Evolutionary conservation across 345 rosid species (phyloP), one percentile per base, ranked within the genome.

Genomic region (Aquilaria malaccensis): DNA sequence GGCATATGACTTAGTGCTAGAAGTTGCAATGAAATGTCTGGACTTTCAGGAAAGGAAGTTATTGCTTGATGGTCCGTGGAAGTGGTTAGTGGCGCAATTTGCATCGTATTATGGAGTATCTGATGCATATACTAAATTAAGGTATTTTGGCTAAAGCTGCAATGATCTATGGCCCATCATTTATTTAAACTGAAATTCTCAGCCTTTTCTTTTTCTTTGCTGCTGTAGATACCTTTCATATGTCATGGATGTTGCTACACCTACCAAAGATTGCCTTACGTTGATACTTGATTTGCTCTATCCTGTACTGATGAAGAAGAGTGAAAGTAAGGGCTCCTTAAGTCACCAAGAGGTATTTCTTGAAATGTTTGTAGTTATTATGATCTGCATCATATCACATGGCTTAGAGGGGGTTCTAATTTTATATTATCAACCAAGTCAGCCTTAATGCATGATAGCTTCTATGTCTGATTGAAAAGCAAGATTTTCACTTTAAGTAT

Each of bases 231-330:
- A 94, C 70, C 90, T 90, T 59, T 86, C 99, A 47, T 94, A 94
- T 73, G 74, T 94, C 61, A 94, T 87, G 99, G 99, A 94, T 73
- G 95, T 94, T 14, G 95, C 96, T 61, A 85, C 99, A 45, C 97
- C 99, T 29, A 93, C 99, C 43, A 84, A 81, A 30, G 96, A 87
- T 76, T 89, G 96, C 73, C 90, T 94, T 69, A 77, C 76, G 30
- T 63, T 90, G 74, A 83, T 94, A 58, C 61, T 80, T 72, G 87
- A 84, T 66, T 88, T 83, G 70, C 76, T 94, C 64, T 69, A 70
- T 68, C 96, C 97, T 6, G 88, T 85, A 13, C 57, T 82, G 52
- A 84, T 83, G 90, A 90, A 86, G 67, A 78, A 78, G 62, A 73
- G 86, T 60, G 43, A 37, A 37, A 71, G 74, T 79, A 87, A 77